A percentile compares a stretch with the other conserved stretches of the same genome.
These are phyloP conservation scores for Colletotrichum spinosum DNA, from an alignment of 2,329 filamentous ascomycete genomes.

Conservation along the genomic window DNA sequence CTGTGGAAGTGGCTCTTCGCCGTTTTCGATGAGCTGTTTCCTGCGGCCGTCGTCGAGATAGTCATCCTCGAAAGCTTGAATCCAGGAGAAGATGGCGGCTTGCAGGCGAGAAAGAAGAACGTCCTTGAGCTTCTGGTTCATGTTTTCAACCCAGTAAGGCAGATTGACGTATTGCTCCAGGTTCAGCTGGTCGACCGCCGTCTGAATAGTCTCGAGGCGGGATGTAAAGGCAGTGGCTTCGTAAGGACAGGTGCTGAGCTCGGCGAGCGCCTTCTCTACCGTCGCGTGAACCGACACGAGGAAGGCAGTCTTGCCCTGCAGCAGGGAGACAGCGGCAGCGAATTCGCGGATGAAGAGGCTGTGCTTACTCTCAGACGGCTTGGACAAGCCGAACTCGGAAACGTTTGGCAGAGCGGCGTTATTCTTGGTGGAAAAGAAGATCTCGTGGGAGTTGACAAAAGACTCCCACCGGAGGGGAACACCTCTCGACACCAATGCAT, in stretches of 20 bases:
- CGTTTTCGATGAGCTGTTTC: conserved; percentile 57
- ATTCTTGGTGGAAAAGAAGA: conserved; percentile 72
- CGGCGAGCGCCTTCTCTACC: conserved; percentile 82
- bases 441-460: conserved; percentile 95
- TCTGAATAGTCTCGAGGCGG: conserved; percentile 87
- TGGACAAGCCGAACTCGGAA: conserved; percentile 57
- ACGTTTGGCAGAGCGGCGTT: conserved; percentile 48
- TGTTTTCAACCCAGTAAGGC: conserved; percentile 85
- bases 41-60: conserved; percentile 64
- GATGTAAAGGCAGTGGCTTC: conserved; percentile 82
- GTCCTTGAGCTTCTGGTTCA: conserved; percentile 87
- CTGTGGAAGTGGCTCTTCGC: conserved; percentile 60
- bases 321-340: conserved; percentile 83
- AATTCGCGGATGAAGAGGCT: conserved; percentile 97
- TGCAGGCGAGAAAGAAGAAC: conserved; percentile 86
- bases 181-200: conserved; percentile 94
- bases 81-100: conserved; percentile 87
- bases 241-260: conserved; percentile 88
- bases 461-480: conserved; percentile 96
- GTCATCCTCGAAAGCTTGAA: conserved; percentile 81
- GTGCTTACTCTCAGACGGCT: conserved; percentile 86
- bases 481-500: conserved; percentile 85
- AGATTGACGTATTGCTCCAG: conserved; percentile 96
- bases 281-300: conserved; percentile 84
- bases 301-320: conserved; percentile 88